These are phyloP conservation scores for Metarhizium brunneum DNA, from an alignment of 2,329 filamentous ascomycete species.

Conservation along the genomic window DNA sequence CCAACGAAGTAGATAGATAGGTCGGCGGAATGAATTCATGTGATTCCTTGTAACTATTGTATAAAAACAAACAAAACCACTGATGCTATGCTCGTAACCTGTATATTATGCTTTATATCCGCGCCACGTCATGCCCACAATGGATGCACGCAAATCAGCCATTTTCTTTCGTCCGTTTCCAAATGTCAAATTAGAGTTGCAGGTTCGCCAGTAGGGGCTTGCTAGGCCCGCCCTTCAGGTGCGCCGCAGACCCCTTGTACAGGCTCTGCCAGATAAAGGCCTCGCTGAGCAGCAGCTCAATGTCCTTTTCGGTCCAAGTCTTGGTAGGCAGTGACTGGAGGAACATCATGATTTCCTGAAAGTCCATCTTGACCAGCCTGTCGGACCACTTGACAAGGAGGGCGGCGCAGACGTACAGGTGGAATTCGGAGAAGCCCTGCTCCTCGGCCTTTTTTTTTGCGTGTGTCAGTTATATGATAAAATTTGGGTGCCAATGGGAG, in stretches of 20 bases:
- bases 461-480: background rate
- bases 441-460: conserved; percentile 67
- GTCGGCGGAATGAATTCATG: background rate
- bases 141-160: too few relatives aligned
- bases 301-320: conserved; percentile 95
- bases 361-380: conserved; percentile 93
- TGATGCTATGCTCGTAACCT: background rate
- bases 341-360: conserved; percentile 99
- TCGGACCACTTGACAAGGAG: conserved; percentile 98
- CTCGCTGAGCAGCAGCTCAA: conserved; percentile 89
- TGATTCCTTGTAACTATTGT: background rate
- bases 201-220: conserved; percentile 26
- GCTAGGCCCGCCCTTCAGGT: conserved; percentile 53
- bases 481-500: background rate
- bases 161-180: too few relatives aligned
- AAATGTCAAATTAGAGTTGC: conserved; percentile 19
- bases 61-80: background rate
- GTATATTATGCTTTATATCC: background rate
- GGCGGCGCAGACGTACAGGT: conserved; percentile 95
- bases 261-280: conserved; percentile 98
- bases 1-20: background rate
- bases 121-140: too few relatives aligned
- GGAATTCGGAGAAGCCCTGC: conserved; percentile 96
- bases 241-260: conserved; percentile 88
- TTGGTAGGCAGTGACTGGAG: conserved; percentile 87